Evolutionary conservation across 805 yeast species (phyloP).

Genomic region (Wickerhamiella australiensis): DNA sequence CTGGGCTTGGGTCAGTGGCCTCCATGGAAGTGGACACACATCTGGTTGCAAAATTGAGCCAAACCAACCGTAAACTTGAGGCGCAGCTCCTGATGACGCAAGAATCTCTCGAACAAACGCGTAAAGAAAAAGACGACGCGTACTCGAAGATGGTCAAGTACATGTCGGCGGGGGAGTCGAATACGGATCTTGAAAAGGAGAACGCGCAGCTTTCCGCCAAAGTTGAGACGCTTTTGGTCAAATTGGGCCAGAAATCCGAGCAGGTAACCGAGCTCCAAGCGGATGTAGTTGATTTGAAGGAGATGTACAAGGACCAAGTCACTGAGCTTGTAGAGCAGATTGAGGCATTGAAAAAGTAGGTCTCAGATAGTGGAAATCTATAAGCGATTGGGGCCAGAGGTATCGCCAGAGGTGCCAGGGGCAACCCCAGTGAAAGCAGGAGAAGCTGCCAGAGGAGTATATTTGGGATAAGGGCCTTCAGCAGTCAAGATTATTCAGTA

Average conservation of each 20-base stretch:
- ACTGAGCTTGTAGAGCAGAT: slow-evolving; percentile 64
- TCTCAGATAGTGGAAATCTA: not conserved
- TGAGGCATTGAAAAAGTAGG: slow-evolving; percentile 30
- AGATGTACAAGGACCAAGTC: slow-evolving; percentile 68
- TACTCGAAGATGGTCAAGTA: slow-evolving; percentile 54
- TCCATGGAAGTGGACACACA: slow-evolving; percentile 34
- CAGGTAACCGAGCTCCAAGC: slow-evolving; percentile 72
- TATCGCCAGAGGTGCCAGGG: no score
- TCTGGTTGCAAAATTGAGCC: slow-evolving; percentile 58
- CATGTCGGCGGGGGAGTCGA: slow-evolving; percentile 43
- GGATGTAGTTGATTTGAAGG: slow-evolving; percentile 82
- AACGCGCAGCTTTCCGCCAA: slow-evolving; percentile 37
- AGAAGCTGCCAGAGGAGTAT: no score
- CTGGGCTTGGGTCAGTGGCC: not conserved
- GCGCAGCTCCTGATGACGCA: slow-evolving; percentile 51
- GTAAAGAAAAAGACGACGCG: slow-evolving; percentile 48
- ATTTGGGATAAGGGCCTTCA: no score
- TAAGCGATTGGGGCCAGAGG: no score
- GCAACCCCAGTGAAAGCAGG: no score
- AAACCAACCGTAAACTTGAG: slow-evolving; percentile 68
- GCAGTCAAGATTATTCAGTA: no score
- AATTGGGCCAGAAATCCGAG: slow-evolving; percentile 82
- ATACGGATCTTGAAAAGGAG: slow-evolving; percentile 28
- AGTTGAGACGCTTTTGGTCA: slow-evolving; percentile 37
- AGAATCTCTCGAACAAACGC: slow-evolving; percentile 47